Evolutionary conservation across 306 rosid species (phyloP), one percentile per base, ranked within the genome.

Genomic region (Vicia sativa): DNA sequence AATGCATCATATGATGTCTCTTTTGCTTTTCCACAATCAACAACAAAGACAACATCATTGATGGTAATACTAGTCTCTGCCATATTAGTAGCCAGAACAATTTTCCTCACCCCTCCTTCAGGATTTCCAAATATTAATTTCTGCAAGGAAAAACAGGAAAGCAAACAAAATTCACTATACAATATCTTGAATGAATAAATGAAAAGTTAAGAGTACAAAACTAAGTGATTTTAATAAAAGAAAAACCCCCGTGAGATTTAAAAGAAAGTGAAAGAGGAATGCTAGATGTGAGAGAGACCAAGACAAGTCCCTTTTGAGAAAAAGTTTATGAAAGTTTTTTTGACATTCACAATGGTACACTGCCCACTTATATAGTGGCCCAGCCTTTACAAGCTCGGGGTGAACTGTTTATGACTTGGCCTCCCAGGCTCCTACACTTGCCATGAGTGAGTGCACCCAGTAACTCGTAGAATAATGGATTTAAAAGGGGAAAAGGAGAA

Each of bases 31-130:
- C 99, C 99, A 68, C 96, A 88, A 75, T 95, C 99, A 56, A 95
- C 78, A 71, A 95, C 97, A 78, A 85, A 90, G 71, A 90, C 99
- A 72, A 93, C 89, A 37, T 95, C 99, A 77, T 85, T 88, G 34
- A 90, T 95, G 54, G 99, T 95, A 61, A 95, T 90, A 78, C 99
- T 95, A 49, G 99, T 95, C 83, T 90, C 97, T 1, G 99, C 99
- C 83, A 95, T 95, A 75, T 95, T 95, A 61, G 99, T 95, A 38
- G 99, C 92, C 39, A 95, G 81, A 64, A 95, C 97, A 74, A 95
- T 84, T 78, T 95, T 95, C 86, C 95, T 85, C 81, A 87, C 89
- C 78, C 92, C 97, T 44, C 87, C 85, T 59, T 78, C 83, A 60
- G 96, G 89, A 79, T 86, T 82, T 57, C 82, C 89, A 82, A 95